phyloP scores from a whole-genome alignment of 2,329 filamentous ascomycete genomes.

The Hypoxylon sp. region DNA sequence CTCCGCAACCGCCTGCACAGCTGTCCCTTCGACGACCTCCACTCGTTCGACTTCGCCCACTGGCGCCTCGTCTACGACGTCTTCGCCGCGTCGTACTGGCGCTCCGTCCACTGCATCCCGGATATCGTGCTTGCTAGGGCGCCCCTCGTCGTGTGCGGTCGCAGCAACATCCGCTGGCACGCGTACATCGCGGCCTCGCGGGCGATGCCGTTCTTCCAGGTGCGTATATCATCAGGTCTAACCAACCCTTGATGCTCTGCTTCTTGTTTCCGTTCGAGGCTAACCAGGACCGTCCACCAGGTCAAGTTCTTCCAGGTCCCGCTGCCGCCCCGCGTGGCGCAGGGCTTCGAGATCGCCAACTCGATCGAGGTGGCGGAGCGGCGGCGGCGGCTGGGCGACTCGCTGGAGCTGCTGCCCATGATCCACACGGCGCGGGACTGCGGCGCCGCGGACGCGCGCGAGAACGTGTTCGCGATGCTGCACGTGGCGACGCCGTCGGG shows the following conservation, averaged over 20 bases:
- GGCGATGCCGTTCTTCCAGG: conserved; percentile 29
- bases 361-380: conserved; percentile 35
- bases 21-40: conserved; percentile 26
- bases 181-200: conserved; percentile 33
- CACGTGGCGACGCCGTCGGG: conserved; percentile 32
- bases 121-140: conserved; percentile 34
- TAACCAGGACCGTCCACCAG: no score
- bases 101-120: conserved; percentile 26
- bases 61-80: conserved; percentile 32
- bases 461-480: conserved; percentile 37
- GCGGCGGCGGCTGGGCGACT: conserved; percentile 25
- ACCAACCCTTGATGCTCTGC: no score
- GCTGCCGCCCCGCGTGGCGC: conserved; percentile 21
- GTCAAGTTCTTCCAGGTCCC: conserved; percentile 34
- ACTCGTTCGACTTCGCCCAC: conserved; percentile 32
- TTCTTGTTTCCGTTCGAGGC: no score
- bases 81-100: conserved; percentile 34
- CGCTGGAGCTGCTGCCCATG: conserved; percentile 39
- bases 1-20: conserved; percentile 12
- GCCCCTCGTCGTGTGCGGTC: conserved; percentile 34
- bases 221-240: no score
- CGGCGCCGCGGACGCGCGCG: conserved; percentile 28
- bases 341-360: conserved; percentile 23
- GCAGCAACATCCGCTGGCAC: conserved; percentile 35
- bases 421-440: conserved; percentile 36